Evolutionary conservation across 257 asterid genomes (phyloP), one percentile per base, ranked within the genome.

Genomic region (Solanum ossicruentum): DNA sequence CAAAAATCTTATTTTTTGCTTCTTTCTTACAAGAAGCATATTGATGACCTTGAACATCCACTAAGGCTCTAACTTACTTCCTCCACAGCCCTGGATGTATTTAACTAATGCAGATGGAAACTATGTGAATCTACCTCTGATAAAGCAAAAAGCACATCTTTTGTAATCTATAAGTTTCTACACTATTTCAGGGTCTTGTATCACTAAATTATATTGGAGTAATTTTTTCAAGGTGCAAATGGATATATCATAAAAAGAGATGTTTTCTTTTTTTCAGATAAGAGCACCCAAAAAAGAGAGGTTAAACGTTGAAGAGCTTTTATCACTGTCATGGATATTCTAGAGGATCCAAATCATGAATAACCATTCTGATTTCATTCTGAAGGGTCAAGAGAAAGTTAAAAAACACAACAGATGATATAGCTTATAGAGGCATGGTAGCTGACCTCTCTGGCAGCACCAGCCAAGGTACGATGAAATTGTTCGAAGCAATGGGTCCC

Each of bases 401-500:
- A 70, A 63, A 65, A 51, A 82, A 43, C 69, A 82, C 83, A 39
- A 79, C 77, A 84, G 12, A 10, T 56, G 84, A 86, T 82, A 73
- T 39, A 60, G 32, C 73, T 56, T 69, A 28, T 65, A 54, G 85
- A 52, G 71, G 43, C 80, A 58, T 67, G 65, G 85, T 51, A 6
- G 60, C 61, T 78, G 81, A 97, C 98, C 99, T 90, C 90, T 88
- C 77, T 89, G 85, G 97, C 93, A 84, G 98, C 96, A 85, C 89
- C 91, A 45, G 92, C 91, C 93, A 97, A 87, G 84, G 87, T 87
- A 55, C 43, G 71, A 89, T 97, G 98, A 90, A 97, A 95, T 87
- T 94, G 93, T 88, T 88, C 93, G 57, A 95, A 97, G 93, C 99
- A 97, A 83, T 88, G 91, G 67, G 95, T 92, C 88, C 98, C 99